These are phyloP conservation scores for Adenanthera pavonina DNA, from an alignment of 306 rosid species.

Conservation along the genomic window DNA sequence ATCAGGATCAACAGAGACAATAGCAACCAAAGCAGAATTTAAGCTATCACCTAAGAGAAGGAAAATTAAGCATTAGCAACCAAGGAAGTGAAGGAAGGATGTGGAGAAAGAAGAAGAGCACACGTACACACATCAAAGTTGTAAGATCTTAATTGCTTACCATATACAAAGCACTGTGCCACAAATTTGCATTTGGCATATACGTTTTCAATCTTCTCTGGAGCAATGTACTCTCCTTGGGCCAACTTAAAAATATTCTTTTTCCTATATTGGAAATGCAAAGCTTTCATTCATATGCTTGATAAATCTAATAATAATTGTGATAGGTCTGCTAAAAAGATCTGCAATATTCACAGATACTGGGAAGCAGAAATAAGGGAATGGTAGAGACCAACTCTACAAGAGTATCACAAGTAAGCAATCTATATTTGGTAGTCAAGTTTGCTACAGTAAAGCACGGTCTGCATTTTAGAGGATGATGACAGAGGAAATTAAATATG, in stretches of 20 bases:
- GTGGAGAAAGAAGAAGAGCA: background rate
- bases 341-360: constrained; percentile 12
- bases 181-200: constrained; percentile 88
- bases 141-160: constrained; percentile 57
- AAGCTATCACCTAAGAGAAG: constrained; percentile 82
- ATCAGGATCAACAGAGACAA: constrained; percentile 83
- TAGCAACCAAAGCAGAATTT: constrained; percentile 82
- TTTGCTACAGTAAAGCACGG: background rate
- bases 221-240: constrained; percentile 99
- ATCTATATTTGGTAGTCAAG: background rate
- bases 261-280: constrained; percentile 64
- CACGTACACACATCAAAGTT: background rate
- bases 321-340: constrained; percentile 3
- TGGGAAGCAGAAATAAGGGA: constrained; percentile 7
- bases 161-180: constrained; percentile 89
- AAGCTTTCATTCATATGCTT: constrained; percentile 28
- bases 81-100: constrained; percentile 11
- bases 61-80: constrained; percentile 43
- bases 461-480: background rate
- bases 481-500: background rate
- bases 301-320: constrained; percentile 10
- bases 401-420: constrained; percentile 13
- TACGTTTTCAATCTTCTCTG: constrained; percentile 96
- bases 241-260: constrained; percentile 99
- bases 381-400: background rate